Evolutionary conservation across 2,329 filamentous ascomycete genomes (phyloP).

Genomic region (Talaromyces sp.): DNA sequence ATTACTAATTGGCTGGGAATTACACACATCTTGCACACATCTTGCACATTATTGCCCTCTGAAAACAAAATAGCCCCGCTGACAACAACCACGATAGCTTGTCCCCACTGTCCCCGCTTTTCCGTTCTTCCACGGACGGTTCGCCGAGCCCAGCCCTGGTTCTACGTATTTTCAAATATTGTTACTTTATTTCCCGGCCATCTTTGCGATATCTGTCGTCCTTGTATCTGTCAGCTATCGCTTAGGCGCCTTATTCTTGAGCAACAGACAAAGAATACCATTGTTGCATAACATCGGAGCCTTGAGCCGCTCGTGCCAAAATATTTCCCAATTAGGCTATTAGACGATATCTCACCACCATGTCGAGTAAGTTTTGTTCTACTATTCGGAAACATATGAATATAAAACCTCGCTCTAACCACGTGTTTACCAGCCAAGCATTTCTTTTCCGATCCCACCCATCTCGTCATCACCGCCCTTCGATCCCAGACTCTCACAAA

Average conservation of each 20-base stretch:
- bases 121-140: background rate
- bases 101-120: background rate
- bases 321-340: background rate
- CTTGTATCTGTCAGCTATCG: background rate
- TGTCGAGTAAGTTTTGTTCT: background rate
- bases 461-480: conserved; percentile 72
- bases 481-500: conserved; percentile 75
- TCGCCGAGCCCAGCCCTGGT: background rate
- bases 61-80: too few species aligned
- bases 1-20: background rate
- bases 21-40: background rate
- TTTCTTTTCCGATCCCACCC: conserved; percentile 78
- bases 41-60: too few species aligned
- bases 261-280: background rate
- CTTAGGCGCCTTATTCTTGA: background rate
- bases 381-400: background rate
- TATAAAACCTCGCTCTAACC: background rate
- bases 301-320: background rate
- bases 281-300: background rate
- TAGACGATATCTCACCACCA: background rate
- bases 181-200: background rate
- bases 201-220: background rate
- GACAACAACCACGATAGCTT: background rate
- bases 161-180: background rate
- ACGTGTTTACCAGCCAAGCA: conserved; percentile 54